Base-by-base conservation (phyloP, 192 early-diverging fungal species). In the Haplosporangium gracile region DNA sequence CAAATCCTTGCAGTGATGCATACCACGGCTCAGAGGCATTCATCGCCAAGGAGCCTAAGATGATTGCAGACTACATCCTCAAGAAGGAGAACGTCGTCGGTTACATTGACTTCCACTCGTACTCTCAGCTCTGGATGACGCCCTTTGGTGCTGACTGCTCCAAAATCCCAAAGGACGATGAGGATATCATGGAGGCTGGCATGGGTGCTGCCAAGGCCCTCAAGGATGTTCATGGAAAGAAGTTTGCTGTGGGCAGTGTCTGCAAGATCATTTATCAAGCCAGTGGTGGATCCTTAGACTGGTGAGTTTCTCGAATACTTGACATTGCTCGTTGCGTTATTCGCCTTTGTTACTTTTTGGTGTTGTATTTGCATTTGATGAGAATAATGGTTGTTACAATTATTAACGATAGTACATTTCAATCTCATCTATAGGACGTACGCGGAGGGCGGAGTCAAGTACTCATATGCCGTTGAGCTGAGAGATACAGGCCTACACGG, bases 81-180 rank as follows among this genome's bases (percentile, higher is more conserved):
- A 69, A 73, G 24, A 83, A 81, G 42, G 73, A 70, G 9, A 80
- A 91, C 38, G 88, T 91, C 0, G 79, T 91, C 34, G 68, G 77
- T 0, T 93, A 91, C 73, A 92, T 93, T 79, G 93, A 94, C 70
- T 93, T 93, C 70, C 92, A 93, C 76, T 85, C 93, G 10, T 94
- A 89, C 51, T 85, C 87, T 22, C 92, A 93, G 76, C 81, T 94
- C 13, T 94, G 91, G 91, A 93, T 94, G 93, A 88, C 82, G 60
- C 93, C 93, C 22, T 93, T 89, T 82, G 92, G 92, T 18, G 76
- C 76, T n/a, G 90, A 92, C 68, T 94, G 93, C 85, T 80, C 91
- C 38, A 85, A 89, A 60, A 79, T 81, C 39, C 89, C 92, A 9
- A 88, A 75, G 57, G 91, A 90, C 38, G 76, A 91, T 47, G 83